These are phyloP conservation scores for Platismatia glauca DNA, from an alignment of 495 filamentous ascomycete genomes.

Conservation along the genomic window DNA sequence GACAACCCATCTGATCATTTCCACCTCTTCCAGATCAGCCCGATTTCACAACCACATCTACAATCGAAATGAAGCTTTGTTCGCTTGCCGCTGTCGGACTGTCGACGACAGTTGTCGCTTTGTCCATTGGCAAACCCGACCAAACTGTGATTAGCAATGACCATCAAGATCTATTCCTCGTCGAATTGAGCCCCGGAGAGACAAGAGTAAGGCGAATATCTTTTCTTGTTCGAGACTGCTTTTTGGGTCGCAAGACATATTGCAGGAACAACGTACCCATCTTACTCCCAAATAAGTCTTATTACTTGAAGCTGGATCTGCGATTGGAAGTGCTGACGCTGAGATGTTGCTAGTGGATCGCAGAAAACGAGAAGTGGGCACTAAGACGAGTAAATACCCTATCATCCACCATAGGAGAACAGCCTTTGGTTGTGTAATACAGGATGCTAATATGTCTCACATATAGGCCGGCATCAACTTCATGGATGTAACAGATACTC, in stretches of 20 bases:
- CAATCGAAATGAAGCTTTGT: constrained; percentile 10
- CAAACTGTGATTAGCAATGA: constrained; percentile 15
- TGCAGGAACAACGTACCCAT: too few relatives aligned
- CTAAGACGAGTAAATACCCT: constrained; percentile 61
- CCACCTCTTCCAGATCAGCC: not conserved
- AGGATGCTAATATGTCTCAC: not conserved
- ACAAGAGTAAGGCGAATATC: too few relatives aligned
- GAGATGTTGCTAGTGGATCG: too few relatives aligned
- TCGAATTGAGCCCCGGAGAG: constrained; percentile 82
- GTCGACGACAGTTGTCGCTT: constrained; percentile 7
- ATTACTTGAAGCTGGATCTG: too few relatives aligned
- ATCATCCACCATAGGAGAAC: not conserved
- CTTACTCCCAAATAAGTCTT: too few relatives aligned
- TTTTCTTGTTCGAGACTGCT: too few relatives aligned
- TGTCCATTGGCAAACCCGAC: not conserved
- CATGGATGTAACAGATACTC: constrained; percentile 82
- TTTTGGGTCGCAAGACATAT: too few relatives aligned
- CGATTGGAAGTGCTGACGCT: too few relatives aligned
- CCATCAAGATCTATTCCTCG: constrained; percentile 51
- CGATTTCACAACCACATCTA: not conserved
- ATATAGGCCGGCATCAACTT: constrained; percentile 72
- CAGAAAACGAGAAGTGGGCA: constrained; percentile 91
- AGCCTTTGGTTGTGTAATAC: not conserved
- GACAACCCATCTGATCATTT: not conserved
- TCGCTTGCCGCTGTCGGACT: not conserved